phyloP scores from a whole-genome alignment of 139 green algal genomes.

The Zygnema cylindricum region DNA sequence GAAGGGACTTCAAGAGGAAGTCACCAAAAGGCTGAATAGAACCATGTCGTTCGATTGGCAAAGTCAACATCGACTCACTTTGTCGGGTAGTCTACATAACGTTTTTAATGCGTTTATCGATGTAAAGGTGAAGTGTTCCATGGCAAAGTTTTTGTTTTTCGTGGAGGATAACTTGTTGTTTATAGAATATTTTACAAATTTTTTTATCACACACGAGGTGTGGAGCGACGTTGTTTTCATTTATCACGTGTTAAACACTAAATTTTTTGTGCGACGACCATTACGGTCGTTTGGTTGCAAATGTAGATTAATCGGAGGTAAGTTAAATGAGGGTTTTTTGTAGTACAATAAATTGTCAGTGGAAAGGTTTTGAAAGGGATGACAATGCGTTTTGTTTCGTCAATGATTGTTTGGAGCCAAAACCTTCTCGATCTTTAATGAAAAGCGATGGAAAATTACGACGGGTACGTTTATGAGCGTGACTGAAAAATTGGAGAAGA shows the following conservation, averaged over 20 bases:
- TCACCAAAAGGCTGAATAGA: background rate
- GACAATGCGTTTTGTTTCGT: too few species aligned
- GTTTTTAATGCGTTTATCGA: background rate
- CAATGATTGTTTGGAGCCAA: too few species aligned
- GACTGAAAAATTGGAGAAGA: too few species aligned
- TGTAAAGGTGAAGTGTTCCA: background rate
- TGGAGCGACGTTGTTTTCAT: background rate
- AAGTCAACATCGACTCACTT: background rate
- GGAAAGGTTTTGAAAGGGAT: too few species aligned
- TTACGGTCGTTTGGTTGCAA: too few species aligned
- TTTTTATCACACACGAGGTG: background rate
- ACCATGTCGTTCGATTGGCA: background rate
- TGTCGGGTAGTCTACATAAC: background rate
- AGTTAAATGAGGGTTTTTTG: too few species aligned
- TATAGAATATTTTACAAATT: background rate
- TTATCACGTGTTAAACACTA: background rate
- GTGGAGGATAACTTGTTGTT: background rate
- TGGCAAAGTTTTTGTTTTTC: slow-evolving; percentile 2
- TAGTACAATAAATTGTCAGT: too few species aligned
- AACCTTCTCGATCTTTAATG: too few species aligned
- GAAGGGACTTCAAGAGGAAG: background rate
- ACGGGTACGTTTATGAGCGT: too few species aligned
- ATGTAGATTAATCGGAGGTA: too few species aligned
- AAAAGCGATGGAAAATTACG: too few species aligned
- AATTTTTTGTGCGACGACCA: too few species aligned